A percentile compares a stretch with the other conserved stretches of the same genome.
These are phyloP conservation scores for Huntiella savannae DNA, from an alignment of 2,329 filamentous ascomycete species.

Conservation along the genomic window DNA sequence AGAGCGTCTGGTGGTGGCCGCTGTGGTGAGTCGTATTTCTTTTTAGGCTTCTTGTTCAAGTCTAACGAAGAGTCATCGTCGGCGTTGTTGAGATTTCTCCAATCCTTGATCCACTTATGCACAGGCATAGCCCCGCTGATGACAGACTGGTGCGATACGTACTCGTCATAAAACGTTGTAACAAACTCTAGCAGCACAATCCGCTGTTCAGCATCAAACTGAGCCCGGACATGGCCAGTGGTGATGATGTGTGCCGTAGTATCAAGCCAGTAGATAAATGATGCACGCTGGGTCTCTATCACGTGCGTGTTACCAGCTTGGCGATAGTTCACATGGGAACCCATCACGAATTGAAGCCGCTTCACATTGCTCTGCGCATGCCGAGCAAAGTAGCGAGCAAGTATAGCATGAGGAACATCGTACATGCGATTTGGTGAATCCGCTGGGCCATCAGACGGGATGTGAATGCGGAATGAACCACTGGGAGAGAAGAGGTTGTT, in stretches of 20 bases:
- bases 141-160: slow-evolving; percentile 49
- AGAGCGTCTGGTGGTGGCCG: slow-evolving; percentile 36
- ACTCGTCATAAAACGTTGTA: slow-evolving; percentile 62
- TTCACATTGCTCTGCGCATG: slow-evolving; percentile 75
- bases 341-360: slow-evolving; percentile 70
- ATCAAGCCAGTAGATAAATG: slow-evolving; percentile 76
- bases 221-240: slow-evolving; percentile 55
- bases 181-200: slow-evolving; percentile 74
- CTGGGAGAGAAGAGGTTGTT: slow-evolving; percentile 59
- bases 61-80: slow-evolving; percentile 40
- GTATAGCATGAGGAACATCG: slow-evolving; percentile 62
- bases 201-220: slow-evolving; percentile 61
- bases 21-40: slow-evolving; percentile 38
- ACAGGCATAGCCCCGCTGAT: slow-evolving; percentile 41
- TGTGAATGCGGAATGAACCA: slow-evolving; percentile 57
- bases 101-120: slow-evolving; percentile 47
- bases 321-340: slow-evolving; percentile 23
- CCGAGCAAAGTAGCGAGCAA: slow-evolving; percentile 77
- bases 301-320: slow-evolving; percentile 34
- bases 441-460: slow-evolving; percentile 35
- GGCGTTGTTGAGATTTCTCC: slow-evolving; percentile 35
- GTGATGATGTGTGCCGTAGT: slow-evolving; percentile 68
- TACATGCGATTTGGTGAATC: slow-evolving; percentile 56
- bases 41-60: slow-evolving; percentile 42
- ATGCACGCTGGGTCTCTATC: slow-evolving; percentile 59